These are phyloP conservation scores for Uronychia binucleata DNA, from an alignment of 73 alveolate genomes.

Conservation along the genomic window DNA sequence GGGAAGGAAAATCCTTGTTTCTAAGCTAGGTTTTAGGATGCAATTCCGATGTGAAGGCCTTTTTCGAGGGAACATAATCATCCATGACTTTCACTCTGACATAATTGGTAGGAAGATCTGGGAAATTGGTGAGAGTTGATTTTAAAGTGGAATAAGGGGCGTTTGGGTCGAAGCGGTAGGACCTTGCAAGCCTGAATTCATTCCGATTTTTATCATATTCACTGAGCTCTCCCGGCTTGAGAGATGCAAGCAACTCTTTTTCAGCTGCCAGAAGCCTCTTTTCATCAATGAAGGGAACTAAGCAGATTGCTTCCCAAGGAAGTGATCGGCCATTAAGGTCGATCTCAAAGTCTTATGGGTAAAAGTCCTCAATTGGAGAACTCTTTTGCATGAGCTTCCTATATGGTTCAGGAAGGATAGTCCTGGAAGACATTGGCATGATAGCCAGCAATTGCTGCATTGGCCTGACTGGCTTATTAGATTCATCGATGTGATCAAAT, in stretches of 20 bases:
- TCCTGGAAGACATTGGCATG: conserved; percentile 86
- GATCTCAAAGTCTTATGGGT: conserved; percentile 81
- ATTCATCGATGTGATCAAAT: conserved; percentile 53
- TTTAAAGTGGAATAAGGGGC: neutral
- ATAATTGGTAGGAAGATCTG: neutral
- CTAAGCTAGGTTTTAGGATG: neutral
- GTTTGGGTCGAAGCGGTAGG: neutral
- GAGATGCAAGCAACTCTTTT: conserved; percentile 35
- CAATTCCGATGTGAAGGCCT: neutral
- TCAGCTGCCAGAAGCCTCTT: conserved; percentile 60
- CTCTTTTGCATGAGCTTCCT: conserved; percentile 54
- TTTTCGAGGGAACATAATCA: neutral
- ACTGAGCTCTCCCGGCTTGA: conserved; percentile 48
- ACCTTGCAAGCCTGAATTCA: neutral
- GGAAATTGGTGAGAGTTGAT: neutral
- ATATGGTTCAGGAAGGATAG: conserved; percentile 87
- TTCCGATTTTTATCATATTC: conserved; percentile 32
- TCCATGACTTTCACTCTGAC: neutral
- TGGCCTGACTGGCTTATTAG: conserved; percentile 87
- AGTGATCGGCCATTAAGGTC: conserved; percentile 87
- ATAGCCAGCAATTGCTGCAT: conserved; percentile 90
- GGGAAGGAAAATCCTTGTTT: conserved; percentile 10
- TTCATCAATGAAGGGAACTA: conserved; percentile 86
- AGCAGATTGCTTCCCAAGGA: conserved; percentile 88
- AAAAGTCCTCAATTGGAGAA: conserved; percentile 63